A percentile compares a stretch with the other conserved stretches of the same genome.
Evolutionary conservation across 2,329 filamentous ascomycete species (phyloP).

Genomic region (Penicillium psychrosexuale): DNA sequence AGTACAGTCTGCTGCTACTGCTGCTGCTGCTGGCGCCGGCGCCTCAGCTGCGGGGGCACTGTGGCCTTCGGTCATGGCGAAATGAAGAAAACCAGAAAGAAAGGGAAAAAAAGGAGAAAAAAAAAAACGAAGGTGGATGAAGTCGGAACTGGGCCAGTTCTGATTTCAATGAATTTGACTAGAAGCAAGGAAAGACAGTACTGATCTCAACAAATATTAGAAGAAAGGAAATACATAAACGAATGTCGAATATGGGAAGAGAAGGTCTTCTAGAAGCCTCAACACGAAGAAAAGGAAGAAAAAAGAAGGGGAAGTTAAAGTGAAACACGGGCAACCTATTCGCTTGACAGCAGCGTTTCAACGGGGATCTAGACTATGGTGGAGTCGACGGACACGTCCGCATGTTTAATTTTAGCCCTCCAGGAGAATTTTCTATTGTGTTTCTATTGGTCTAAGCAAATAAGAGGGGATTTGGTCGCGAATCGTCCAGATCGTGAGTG

Average conservation of each 20-base stretch:
- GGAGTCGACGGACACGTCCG: conserved; percentile 12
- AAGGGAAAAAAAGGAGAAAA: not conserved
- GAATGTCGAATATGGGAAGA: not conserved
- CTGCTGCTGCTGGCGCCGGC: conserved; percentile 9
- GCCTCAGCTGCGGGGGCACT: conserved; percentile 13
- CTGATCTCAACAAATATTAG: conserved; percentile 1
- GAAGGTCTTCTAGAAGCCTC: not conserved
- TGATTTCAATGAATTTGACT: conserved; percentile 1
- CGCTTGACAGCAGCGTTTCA: conserved; percentile 16
- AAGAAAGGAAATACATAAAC: not conserved
- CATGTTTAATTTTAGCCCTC: conserved; percentile 9
- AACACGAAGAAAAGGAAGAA: conserved; percentile 5
- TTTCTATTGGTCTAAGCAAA: not conserved
- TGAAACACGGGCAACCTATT: conserved; percentile 11
- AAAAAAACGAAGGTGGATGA: not conserved
- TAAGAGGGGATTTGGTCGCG: not conserved
- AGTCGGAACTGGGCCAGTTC: conserved; percentile 2
- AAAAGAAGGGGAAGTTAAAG: conserved; percentile 6
- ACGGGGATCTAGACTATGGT: conserved; percentile 16
- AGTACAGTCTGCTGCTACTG: conserved; percentile 8
- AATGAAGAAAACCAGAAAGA: not conserved
- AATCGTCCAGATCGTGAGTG: not conserved
- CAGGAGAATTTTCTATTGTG: not conserved
- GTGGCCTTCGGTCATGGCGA: conserved; percentile 20
- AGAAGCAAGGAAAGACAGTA: not conserved